These are phyloP conservation scores for Vigna nakashimae DNA, from an alignment of 306 rosid species.

Conservation along the genomic window DNA sequence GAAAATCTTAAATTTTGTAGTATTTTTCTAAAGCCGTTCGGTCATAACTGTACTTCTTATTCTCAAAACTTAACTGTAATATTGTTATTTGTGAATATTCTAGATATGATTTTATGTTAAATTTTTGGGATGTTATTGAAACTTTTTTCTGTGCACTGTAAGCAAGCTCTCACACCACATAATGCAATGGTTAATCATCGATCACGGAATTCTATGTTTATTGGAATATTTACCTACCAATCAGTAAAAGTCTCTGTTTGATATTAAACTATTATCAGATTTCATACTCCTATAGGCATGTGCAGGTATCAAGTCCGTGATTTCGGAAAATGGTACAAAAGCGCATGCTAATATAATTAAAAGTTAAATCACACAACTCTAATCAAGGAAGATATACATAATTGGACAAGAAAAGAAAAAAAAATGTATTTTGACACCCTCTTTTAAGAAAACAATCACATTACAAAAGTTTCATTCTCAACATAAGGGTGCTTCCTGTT, in stretches of 20 bases:
- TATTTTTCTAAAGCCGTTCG: too few relatives aligned
- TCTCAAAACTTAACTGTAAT: too few relatives aligned
- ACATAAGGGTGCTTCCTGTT: not conserved
- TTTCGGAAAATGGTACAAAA: not conserved
- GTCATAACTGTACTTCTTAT: too few relatives aligned
- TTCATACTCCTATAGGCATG: not conserved
- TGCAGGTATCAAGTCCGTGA: not conserved
- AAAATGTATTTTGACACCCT: too few relatives aligned
- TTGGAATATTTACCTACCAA: not conserved
- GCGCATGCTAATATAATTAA: too few relatives aligned
- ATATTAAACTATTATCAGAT: not conserved
- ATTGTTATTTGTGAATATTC: too few relatives aligned
- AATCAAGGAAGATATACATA: too few relatives aligned
- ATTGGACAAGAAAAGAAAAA: too few relatives aligned
- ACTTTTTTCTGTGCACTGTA: not conserved
- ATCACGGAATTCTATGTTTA: not conserved
- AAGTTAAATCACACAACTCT: not conserved
- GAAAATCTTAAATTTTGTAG: too few relatives aligned
- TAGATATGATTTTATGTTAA: too few relatives aligned
- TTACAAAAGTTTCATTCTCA: not conserved
- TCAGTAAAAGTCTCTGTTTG: not conserved
- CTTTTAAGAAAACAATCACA: too few relatives aligned
- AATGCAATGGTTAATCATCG: not conserved
- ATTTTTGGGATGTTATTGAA: not conserved
- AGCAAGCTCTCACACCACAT: not conserved